These are phyloP conservation scores for Mycena indigotica DNA, from an alignment of 768 basidiomycete species.

Conservation along the genomic window DNA sequence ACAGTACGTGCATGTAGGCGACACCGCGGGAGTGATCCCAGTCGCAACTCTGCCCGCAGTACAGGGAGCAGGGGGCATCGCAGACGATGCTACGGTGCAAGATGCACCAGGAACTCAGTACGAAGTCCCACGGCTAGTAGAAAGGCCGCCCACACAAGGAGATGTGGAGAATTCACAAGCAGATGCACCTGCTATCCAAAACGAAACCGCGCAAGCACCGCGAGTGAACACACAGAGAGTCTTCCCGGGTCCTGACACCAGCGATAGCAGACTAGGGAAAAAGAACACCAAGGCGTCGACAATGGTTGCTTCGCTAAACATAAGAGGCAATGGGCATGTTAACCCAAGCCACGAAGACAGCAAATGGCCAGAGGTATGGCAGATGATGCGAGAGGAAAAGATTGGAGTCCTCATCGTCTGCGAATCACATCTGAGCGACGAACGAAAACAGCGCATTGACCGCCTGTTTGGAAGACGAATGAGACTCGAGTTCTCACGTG, in stretches of 20 bases:
- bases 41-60: too few relatives aligned
- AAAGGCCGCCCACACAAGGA: too few relatives aligned
- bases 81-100: too few relatives aligned
- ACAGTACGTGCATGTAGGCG: too few relatives aligned
- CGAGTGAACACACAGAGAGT: background rate
- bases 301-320: background rate
- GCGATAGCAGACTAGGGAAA: background rate
- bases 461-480: slow-evolving; percentile 10
- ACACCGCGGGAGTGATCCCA: too few relatives aligned
- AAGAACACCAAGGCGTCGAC: background rate
- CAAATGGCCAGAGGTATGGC: background rate
- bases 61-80: too few relatives aligned
- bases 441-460: slow-evolving; percentile 10
- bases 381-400: slow-evolving; percentile 25
- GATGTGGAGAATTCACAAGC: too few relatives aligned
- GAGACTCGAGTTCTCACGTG: slow-evolving; percentile 19
- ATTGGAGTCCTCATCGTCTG: slow-evolving; percentile 33
- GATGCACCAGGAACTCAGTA: too few relatives aligned
- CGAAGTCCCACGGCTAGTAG: too few relatives aligned
- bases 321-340: background rate
- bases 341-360: background rate
- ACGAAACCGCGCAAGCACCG: background rate
- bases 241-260: background rate
- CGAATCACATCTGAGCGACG: slow-evolving; percentile 33
- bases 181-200: too few relatives aligned